These are phyloP conservation scores for Hanseniaspora lachancei DNA, from an alignment of 805 yeast genomes.

Conservation along the genomic window DNA sequence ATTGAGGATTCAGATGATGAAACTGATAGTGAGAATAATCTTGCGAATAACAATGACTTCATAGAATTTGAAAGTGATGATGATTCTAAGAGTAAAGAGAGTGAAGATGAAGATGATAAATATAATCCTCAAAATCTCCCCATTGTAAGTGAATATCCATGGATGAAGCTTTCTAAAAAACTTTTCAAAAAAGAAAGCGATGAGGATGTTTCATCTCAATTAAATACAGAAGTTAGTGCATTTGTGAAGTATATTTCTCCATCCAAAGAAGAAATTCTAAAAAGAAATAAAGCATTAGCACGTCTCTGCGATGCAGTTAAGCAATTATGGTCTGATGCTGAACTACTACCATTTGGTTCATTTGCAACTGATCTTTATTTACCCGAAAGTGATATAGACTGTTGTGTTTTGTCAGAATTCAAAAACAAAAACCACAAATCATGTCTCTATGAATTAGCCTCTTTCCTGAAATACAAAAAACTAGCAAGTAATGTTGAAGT, in stretches of 20 bases:
- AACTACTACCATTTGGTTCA: constrained; percentile 81
- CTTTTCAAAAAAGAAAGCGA: constrained; percentile 26
- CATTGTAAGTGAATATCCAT: constrained; percentile 37
- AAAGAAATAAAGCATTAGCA: constrained; percentile 53
- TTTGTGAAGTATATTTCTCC: constrained; percentile 81
- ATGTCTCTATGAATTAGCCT: constrained; percentile 59
- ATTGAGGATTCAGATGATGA: constrained; percentile 11
- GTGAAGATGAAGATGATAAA: constrained; percentile 14
- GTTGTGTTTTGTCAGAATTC: constrained; percentile 60
- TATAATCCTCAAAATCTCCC: constrained; percentile 12
- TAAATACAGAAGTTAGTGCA: constrained; percentile 72
- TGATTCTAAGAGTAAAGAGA: constrained; percentile 16
- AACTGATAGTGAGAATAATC: constrained; percentile 19
- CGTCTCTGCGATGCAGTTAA: constrained; percentile 42
- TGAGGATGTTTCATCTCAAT: constrained; percentile 72
- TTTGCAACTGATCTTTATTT: constrained; percentile 84
- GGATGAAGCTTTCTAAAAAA: constrained; percentile 36
- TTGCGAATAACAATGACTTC: constrained; percentile 31
- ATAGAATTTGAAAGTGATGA: constrained; percentile 30
- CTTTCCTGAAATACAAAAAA: constrained; percentile 45
- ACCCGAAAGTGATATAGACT: constrained; percentile 92
- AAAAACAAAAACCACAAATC: constrained; percentile 50
- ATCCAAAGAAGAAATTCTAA: constrained; percentile 52
- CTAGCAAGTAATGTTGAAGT: constrained; percentile 69
- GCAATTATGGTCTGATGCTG: constrained; percentile 63